These are phyloP conservation scores for Trametes cubensis DNA, from an alignment of 768 basidiomycete species.

Conservation along the genomic window DNA sequence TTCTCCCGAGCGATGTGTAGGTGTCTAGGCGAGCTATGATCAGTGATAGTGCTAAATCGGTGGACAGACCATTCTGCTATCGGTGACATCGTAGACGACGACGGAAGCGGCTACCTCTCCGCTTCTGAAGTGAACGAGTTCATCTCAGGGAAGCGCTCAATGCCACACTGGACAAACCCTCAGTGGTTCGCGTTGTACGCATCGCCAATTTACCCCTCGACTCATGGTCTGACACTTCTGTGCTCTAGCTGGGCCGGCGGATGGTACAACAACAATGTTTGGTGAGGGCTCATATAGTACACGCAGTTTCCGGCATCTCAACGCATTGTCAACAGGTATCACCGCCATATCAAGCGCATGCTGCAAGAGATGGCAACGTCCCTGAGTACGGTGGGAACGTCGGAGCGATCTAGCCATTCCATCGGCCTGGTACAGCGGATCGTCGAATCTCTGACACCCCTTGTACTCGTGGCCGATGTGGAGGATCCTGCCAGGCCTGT, in stretches of 20 bases:
- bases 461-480: constrained; percentile 10
- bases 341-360: not conserved
- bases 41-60: not conserved
- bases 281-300: not conserved
- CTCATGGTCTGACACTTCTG: not conserved
- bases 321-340: constrained; percentile 2
- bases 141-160: not conserved
- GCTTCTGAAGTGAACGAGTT: constrained; percentile 19
- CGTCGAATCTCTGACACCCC: not conserved
- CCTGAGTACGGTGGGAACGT: not conserved
- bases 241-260: constrained; percentile 14
- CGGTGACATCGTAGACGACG: constrained; percentile 15
- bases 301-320: not conserved
- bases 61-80: constrained; percentile 17
- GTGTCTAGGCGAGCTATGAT: not conserved
- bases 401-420: not conserved
- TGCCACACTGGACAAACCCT: constrained; percentile 6
- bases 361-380: not conserved
- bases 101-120: constrained; percentile 18
- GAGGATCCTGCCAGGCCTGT: constrained; percentile 1
- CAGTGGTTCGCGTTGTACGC: constrained; percentile 22
- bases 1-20: constrained; percentile 18
- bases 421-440: not conserved
- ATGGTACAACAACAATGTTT: constrained; percentile 21
- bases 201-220: not conserved